Percentiles rank a stretch among this genome's conserved stretches.
Evolutionary conservation across 1,284 basidiomycete genomes (phyloP).

Genomic region (Grifola frondosa): DNA sequence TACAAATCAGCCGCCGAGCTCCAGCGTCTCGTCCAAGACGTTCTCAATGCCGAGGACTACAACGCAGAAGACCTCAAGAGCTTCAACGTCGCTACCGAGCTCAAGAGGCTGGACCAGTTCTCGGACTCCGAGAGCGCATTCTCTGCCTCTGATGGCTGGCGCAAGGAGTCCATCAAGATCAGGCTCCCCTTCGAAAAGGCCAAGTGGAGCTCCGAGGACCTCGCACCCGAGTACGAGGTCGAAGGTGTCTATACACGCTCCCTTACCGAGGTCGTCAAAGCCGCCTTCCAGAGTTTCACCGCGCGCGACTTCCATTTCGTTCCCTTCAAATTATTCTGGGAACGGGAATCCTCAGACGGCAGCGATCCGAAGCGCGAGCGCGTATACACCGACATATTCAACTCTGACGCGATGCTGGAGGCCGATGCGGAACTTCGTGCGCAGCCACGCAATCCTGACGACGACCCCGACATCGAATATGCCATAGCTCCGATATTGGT

Average conservation of each 20-base stretch:
- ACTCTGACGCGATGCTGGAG: conserved; percentile 17
- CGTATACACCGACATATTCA: conserved; percentile 8
- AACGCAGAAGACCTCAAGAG: conserved; percentile 8
- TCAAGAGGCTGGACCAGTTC: conserved; percentile 13
- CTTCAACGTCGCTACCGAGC: conserved; percentile 16
- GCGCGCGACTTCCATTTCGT: conserved; percentile 7
- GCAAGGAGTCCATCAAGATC: conserved; percentile 11
- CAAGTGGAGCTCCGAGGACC: background rate
- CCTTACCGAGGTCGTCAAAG: conserved; percentile 13
- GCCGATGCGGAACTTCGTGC: conserved; percentile 16
- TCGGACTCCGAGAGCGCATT: background rate
- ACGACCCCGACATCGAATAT: conserved; percentile 14
- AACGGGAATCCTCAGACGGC: background rate
- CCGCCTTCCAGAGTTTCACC: conserved; percentile 3
- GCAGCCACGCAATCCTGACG: conserved; percentile 6
- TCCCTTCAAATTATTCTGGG: conserved; percentile 13
- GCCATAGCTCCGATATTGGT: conserved; percentile 33
- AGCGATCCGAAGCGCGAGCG: background rate
- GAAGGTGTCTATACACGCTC: conserved; percentile 10
- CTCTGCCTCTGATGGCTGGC: conserved; percentile 15
- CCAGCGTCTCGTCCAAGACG: conserved; percentile 18
- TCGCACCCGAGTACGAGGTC: conserved; percentile 9
- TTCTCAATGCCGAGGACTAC: conserved; percentile 20
- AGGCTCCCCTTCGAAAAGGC: conserved; percentile 12
- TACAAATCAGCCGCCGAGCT: conserved; percentile 17